Evolutionary conservation across 257 asterid species (phyloP), one percentile per base, ranked within the genome.

Genomic region (Lavandula angustifolia): DNA sequence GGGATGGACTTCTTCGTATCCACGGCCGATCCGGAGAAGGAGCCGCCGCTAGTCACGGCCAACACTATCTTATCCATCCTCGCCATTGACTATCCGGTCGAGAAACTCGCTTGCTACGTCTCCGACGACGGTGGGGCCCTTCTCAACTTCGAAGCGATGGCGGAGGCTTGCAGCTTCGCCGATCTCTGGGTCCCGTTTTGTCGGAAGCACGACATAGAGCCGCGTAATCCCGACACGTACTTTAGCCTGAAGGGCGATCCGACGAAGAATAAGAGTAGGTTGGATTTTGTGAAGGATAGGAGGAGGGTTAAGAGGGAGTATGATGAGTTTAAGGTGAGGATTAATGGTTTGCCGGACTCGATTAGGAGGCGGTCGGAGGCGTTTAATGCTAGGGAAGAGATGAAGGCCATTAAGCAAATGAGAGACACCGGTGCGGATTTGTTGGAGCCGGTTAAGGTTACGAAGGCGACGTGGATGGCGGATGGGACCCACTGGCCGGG

Each of bases 401-500:
- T 84, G 83, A 84, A 79, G 18, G 51, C 62, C 69, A 3, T 81
- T 38, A 84, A 84, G 79, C 78, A 77, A 46, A 67, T 65, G 79
- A 75, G 84, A 60, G 85, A 84, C 64, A 73, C 58, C 1, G 84
- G 80, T 10, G 77, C 64, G 0, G 87, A 79, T 43, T 61, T 77
- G 9, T 9, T 78, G 9, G 92, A 82, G 65, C 72, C 78, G 0
- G 71, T 82, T 46, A 82, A 82, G 70, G 77, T 80, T 60, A 77
- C 48, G 3, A 84, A 82, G 75, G 80, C 88, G 22, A 84, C 91
- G 0, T 84, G 91, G 91, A 84, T 84, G 91, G 91, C 91, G 0
- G 91, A 84, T 16, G 91, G 91, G 10, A 81, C 88, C 3, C 91
- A 84, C 27, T 84, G 91, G 88, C 91, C 91, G 0, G 91, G 91